Percentiles rank a stretch among this genome's conserved stretches.
Evolutionary conservation across 352 stramenopile genomes (phyloP).

Genomic region (Pythium monospermum): DNA sequence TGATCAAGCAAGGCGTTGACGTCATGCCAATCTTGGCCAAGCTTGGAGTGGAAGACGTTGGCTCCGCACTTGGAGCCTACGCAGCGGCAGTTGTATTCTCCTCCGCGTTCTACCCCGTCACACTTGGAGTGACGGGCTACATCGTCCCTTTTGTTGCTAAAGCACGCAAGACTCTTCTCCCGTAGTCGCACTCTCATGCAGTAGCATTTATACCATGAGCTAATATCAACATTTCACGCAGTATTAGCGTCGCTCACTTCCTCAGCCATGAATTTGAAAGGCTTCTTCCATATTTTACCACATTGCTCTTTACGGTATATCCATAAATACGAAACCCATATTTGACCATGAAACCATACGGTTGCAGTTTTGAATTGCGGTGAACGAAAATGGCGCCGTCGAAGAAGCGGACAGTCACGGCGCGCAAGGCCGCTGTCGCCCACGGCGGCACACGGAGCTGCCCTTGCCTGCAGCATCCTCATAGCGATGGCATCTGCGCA

Average conservation of each 20-base stretch:
- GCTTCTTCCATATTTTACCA: too few species aligned
- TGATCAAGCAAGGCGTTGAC: slow-evolving; percentile 83
- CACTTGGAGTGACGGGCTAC: slow-evolving; percentile 70
- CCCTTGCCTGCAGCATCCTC: slow-evolving; percentile 21
- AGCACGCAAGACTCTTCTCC: slow-evolving; percentile 36
- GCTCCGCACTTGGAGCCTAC: slow-evolving; percentile 68
- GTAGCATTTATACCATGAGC: too few species aligned
- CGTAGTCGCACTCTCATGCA: slow-evolving; percentile 23
- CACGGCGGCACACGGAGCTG: slow-evolving; percentile 19
- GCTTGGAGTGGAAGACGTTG: slow-evolving; percentile 63
- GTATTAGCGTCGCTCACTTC: too few species aligned
- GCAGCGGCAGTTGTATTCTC: slow-evolving; percentile 74
- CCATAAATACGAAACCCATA: background rate
- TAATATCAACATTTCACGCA: too few species aligned
- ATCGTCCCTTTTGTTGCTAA: slow-evolving; percentile 68
- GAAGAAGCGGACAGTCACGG: slow-evolving; percentile 31
- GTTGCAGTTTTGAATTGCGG: too few species aligned
- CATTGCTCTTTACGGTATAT: too few species aligned
- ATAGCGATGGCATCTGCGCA: slow-evolving; percentile 38
- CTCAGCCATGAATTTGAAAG: too few species aligned
- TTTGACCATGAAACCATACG: too few species aligned
- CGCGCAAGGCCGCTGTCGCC: slow-evolving; percentile 9
- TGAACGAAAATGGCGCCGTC: slow-evolving; percentile 47
- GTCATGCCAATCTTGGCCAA: slow-evolving; percentile 72
- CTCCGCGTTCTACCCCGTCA: slow-evolving; percentile 76